phyloP scores from a whole-genome alignment of 2,329 filamentous ascomycete species.

The Diplodia corticola region DNA sequence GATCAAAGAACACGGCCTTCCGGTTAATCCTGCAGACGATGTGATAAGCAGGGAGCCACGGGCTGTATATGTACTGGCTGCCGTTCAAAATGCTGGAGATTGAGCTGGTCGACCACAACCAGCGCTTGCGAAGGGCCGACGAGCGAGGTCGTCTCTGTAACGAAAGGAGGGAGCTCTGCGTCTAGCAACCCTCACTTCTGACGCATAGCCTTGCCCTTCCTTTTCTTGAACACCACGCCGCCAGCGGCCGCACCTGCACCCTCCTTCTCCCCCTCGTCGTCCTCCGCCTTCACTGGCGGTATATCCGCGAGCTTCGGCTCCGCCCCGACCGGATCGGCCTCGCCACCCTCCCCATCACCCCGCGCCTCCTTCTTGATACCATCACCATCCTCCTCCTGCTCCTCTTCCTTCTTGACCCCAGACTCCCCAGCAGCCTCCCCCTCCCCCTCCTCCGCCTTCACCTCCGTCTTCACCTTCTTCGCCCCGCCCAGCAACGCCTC shows the following conservation, averaged over 20 bases:
- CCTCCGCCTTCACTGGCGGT: constrained; percentile 24
- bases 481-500: constrained; percentile 56
- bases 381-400: constrained; percentile 23
- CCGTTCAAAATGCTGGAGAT: too few relatives aligned
- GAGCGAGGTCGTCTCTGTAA: too few relatives aligned
- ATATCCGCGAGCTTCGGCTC: constrained; percentile 29
- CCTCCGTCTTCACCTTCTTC: constrained; percentile 31
- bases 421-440: constrained; percentile 29
- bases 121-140: neutral
- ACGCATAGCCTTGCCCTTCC: constrained; percentile 67
- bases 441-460: neutral
- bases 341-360: constrained; percentile 32
- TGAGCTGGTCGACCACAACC: neutral
- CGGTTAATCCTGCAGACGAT: too few relatives aligned
- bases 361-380: constrained; percentile 50
- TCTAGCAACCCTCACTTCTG: constrained; percentile 52
- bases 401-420: constrained; percentile 31
- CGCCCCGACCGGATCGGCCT: constrained; percentile 23
- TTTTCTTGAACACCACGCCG: constrained; percentile 75
- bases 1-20: too few relatives aligned
- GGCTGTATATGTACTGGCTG: too few relatives aligned
- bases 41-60: too few relatives aligned
- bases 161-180: neutral
- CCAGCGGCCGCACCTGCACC: constrained; percentile 29
- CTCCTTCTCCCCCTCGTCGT: constrained; percentile 28